Evolutionary conservation across 768 basidiomycete species (phyloP), one percentile per base, ranked within the genome.

Genomic region (Pisolithus tinctorius): DNA sequence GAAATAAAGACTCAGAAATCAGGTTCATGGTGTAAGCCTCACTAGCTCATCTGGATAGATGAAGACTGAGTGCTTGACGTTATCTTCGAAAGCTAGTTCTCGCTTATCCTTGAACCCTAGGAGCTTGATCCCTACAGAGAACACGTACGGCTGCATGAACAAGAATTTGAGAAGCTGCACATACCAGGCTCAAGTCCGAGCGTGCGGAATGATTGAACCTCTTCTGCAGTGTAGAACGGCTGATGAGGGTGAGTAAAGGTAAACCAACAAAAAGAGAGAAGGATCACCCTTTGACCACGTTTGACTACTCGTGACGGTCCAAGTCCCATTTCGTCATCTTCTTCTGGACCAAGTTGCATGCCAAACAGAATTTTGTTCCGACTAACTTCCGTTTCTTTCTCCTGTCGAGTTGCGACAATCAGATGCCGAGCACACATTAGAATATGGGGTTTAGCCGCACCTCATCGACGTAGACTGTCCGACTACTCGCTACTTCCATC

Each of bases 1-100:
- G 30, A 4, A 7, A 6, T 8, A 17, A 41, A 45, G 31, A n/a
- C 34, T 4, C 9, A 8, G 45, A 34, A 16, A 16, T 13, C 6
- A 14, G 11, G 16, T 25, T 13, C 5, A 1, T 30, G 20, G 23
- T 38, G 29, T 30, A 29, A 9, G 4, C 65, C 77, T 49, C 55
- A 92, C 95, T 69, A 80, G 71, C 65, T 99, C 96, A 60, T 94
- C 85, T 0, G 96, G 96, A 64, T 92, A 90, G 50, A 98, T 80
- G 65, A 98, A 98, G 43, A 81, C 68, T 0, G 93, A 85, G 68
- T 97, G 93, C 61, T 92, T 95, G 61, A 96, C 68, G 58, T 94
- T 95, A 63, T 97, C 91, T 63, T 93, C 88, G 57, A 94, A 88
- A 1, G 70, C 69, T 1, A 98, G 75, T 56, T 86, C 77, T 5